A percentile compares a stretch with the other conserved stretches of the same genome.
Conservation (phyloP, 1,139 yeast species). For the Hansenula lynferdii region DNA sequence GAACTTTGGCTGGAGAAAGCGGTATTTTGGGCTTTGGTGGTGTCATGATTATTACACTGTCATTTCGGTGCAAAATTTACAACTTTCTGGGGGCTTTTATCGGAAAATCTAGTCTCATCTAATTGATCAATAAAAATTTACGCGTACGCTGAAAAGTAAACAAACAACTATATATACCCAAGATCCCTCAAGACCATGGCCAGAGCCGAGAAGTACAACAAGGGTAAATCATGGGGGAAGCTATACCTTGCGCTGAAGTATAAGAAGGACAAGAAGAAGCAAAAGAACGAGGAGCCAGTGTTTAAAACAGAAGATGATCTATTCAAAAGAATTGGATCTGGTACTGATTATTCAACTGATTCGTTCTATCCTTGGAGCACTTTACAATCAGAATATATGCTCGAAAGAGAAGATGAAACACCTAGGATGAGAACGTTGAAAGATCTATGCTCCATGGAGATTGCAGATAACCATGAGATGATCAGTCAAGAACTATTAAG, state of each 20-base stretch:
- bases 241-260: background rate
- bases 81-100: too few species aligned
- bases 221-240: background rate
- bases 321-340: slow-evolving; percentile 15
- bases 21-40: too few species aligned
- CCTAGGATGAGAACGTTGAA: slow-evolving; percentile 14
- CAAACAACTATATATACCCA: too few species aligned
- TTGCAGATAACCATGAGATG: slow-evolving; percentile 20
- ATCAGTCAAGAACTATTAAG: slow-evolving; percentile 18
- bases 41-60: too few species aligned
- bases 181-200: background rate
- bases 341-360: slow-evolving; percentile 13
- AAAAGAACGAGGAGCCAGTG: background rate
- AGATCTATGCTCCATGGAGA: slow-evolving; percentile 15
- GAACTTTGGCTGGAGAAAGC: too few species aligned
- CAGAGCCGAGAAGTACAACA: background rate
- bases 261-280: background rate
- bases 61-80: too few species aligned
- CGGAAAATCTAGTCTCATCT: too few species aligned
- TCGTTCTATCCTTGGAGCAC: slow-evolving; percentile 16
- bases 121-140: too few species aligned
- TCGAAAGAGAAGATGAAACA: slow-evolving; percentile 1
- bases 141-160: too few species aligned
- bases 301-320: slow-evolving; percentile 8
- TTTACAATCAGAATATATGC: slow-evolving; percentile 7